Conservation (phyloP, 2,329 filamentous ascomycete species). For the Arachnopeziza araneosa region DNA sequence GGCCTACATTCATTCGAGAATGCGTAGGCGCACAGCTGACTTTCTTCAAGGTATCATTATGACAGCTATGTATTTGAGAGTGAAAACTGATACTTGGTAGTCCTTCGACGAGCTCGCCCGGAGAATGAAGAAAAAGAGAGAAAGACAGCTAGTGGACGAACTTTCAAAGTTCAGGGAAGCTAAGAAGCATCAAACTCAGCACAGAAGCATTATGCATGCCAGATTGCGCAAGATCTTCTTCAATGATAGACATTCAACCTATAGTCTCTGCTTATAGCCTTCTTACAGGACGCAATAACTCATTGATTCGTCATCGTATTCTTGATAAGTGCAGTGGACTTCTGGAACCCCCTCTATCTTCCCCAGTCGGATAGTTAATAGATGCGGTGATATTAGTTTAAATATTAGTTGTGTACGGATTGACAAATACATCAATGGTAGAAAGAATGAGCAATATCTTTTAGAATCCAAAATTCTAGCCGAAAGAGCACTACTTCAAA, state of each 20-base stretch:
- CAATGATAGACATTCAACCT: not conserved
- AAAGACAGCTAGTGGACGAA: conserved; percentile 95
- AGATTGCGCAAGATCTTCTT: not conserved
- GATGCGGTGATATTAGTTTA: too few species aligned
- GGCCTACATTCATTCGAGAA: conserved; percentile 97
- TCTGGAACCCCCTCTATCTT: too few species aligned
- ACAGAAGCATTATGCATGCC: not conserved
- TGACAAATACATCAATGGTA: too few species aligned
- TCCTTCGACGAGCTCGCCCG: conserved; percentile 90
- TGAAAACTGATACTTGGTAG: conserved; percentile 45
- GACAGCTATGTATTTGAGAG: not conserved
- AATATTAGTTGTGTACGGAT: too few species aligned
- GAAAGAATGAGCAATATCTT: too few species aligned
- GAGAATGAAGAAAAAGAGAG: conserved; percentile 96
- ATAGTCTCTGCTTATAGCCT: too few species aligned
- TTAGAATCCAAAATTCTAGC: too few species aligned
- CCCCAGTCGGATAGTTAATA: too few species aligned
- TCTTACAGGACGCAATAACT: too few species aligned
- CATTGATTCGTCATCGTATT: too few species aligned
- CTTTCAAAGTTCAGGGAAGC: conserved; percentile 55
- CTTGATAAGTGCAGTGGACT: too few species aligned
- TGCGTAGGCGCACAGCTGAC: conserved; percentile 95
- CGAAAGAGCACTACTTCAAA: too few species aligned
- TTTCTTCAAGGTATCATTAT: conserved; percentile 80
- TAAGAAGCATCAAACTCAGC: conserved; percentile 2